phyloP scores from a whole-genome alignment of 257 asterid species.

The Verbascum thapsus region DNA sequence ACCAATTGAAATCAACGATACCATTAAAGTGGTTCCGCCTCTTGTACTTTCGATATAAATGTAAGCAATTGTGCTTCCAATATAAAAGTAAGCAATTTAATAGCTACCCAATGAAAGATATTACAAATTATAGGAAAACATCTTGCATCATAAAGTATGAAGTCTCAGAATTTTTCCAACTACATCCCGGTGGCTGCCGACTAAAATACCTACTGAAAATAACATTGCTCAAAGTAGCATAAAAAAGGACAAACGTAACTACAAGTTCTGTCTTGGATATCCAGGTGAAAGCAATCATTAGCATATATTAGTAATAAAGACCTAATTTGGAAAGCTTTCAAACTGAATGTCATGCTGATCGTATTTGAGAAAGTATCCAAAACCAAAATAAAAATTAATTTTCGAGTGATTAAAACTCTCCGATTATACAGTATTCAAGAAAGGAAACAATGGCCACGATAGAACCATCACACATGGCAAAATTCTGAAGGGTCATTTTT shows the following conservation, averaged over 20 bases:
- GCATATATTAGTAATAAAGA: background rate
- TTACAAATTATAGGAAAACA: too few relatives aligned
- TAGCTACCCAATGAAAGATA: too few relatives aligned
- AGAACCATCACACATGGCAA: background rate
- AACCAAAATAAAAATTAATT: too few relatives aligned
- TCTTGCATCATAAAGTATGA: background rate
- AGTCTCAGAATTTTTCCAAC: background rate
- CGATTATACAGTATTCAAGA: too few relatives aligned
- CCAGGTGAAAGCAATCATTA: background rate
- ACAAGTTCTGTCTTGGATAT: background rate
- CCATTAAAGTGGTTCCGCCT: too few relatives aligned
- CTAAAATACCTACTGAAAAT: background rate
- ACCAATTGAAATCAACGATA: too few relatives aligned
- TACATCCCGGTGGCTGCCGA: background rate
- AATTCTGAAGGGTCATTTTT: background rate
- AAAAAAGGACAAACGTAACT: background rate
- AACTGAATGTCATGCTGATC: background rate
- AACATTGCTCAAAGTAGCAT: background rate
- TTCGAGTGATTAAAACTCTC: too few relatives aligned
- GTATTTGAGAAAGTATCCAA: conserved; percentile 1
- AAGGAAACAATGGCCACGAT: too few relatives aligned
- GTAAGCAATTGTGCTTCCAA: conserved; percentile 3
- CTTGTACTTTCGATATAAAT: too few relatives aligned
- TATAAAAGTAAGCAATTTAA: background rate
- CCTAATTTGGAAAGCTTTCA: background rate